Conservation (phyloP, 257 asterid genomes). For the Ilex aquifolium region DNA sequence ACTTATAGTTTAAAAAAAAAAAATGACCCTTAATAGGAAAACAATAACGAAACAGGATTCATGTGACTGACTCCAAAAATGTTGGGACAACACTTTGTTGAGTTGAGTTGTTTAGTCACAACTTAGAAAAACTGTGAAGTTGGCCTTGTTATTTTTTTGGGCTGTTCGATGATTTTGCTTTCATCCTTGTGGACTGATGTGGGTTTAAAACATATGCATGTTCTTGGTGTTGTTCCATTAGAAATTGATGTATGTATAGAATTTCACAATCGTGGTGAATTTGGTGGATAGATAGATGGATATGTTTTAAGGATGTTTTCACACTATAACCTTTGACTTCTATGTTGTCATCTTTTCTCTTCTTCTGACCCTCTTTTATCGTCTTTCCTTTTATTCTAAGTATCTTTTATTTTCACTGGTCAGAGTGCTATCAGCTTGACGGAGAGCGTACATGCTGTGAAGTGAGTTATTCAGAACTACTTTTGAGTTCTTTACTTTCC, state of each 20-base stretch:
- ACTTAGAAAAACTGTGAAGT: too few species aligned
- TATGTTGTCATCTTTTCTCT: not conserved
- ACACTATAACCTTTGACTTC: not conserved
- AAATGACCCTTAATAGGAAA: too few species aligned
- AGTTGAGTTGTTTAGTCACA: too few species aligned
- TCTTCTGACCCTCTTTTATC: not conserved
- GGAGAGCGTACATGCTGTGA: constrained; percentile 59
- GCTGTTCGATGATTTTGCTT: too few species aligned
- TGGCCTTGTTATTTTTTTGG: too few species aligned
- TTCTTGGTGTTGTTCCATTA: constrained; percentile 2
- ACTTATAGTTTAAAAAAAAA: too few species aligned
- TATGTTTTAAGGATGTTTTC: not conserved
- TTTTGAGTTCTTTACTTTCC: not conserved
- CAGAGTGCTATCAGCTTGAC: constrained; percentile 82
- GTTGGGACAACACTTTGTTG: too few species aligned
- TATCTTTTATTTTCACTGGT: constrained; percentile 15
- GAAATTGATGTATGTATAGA: too few species aligned
- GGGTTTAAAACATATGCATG: constrained; percentile 2
- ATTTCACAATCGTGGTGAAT: too few species aligned
- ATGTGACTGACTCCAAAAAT: too few species aligned
- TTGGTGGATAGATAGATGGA: not conserved
- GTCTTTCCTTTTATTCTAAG: constrained; percentile 11
- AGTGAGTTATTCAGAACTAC: constrained; percentile 44
- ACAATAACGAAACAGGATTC: too few species aligned
- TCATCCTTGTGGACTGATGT: not conserved